Conservation (phyloP, 805 yeast genomes). For the Yarrowia bubula region DNA sequence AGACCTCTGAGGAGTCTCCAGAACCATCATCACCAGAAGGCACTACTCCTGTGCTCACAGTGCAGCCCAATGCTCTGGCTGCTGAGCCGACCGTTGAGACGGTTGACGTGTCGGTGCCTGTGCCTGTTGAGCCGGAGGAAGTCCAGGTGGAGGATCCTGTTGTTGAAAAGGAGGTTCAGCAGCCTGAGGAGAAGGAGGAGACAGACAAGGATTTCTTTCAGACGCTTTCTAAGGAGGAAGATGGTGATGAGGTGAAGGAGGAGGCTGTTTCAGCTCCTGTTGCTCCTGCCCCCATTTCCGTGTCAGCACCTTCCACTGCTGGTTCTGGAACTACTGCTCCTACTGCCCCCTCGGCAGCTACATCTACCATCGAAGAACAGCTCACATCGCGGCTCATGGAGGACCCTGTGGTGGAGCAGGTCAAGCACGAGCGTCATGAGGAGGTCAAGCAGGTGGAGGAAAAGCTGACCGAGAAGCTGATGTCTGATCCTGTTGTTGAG, state of each 20-base stretch:
- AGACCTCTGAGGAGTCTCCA: background rate
- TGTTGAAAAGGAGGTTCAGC: background rate
- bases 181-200: background rate
- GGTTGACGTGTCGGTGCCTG: conserved; percentile 1
- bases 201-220: conserved; percentile 26
- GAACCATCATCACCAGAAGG: conserved; percentile 16
- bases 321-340: too few relatives aligned
- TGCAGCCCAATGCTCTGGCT: conserved; percentile 18
- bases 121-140: conserved; percentile 26
- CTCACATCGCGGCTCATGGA: background rate
- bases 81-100: conserved; percentile 5
- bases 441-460: background rate
- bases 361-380: background rate
- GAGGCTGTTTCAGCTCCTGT: background rate
- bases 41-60: conserved; percentile 2
- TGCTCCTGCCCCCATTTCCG: background rate
- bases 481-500: conserved; percentile 10
- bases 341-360: too few relatives aligned
- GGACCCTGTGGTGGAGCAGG: conserved; percentile 16
- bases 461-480: background rate
- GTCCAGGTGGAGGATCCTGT: conserved; percentile 6
- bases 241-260: background rate
- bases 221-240: conserved; percentile 15
- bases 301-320: background rate
- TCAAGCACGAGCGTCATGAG: background rate